Conservation (phyloP, 805 yeast genomes). For the Saccharomycopsis oosterbeekiorum region DNA sequence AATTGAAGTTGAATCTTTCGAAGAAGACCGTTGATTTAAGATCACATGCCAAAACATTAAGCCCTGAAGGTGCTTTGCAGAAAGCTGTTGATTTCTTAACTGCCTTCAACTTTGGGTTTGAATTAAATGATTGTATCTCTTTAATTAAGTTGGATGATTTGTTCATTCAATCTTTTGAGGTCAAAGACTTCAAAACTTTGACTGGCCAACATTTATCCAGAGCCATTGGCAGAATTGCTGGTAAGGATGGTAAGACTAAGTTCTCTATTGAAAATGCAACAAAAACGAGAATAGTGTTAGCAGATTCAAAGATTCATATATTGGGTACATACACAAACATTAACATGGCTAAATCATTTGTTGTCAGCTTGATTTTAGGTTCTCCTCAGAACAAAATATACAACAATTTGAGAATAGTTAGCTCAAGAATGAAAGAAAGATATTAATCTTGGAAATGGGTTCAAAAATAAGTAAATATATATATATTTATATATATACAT, state of each 20-base stretch:
- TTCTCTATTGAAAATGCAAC: slow-evolving; percentile 98
- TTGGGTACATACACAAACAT: slow-evolving; percentile 96
- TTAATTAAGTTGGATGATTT: slow-evolving; percentile 87
- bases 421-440: slow-evolving; percentile 94
- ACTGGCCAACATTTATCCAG: slow-evolving; percentile 95
- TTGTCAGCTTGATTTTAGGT: slow-evolving; percentile 89
- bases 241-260: slow-evolving; percentile 98
- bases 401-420: slow-evolving; percentile 93
- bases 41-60: slow-evolving; percentile 68
- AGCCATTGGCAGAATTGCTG: slow-evolving; percentile 99
- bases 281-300: slow-evolving; percentile 93
- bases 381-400: slow-evolving; percentile 98
- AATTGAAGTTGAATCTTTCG: slow-evolving; percentile 89
- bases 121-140: slow-evolving; percentile 94
- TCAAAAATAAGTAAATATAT: not conserved
- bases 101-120: slow-evolving; percentile 94
- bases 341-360: slow-evolving; percentile 97
- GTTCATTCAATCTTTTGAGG: slow-evolving; percentile 93
- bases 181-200: slow-evolving; percentile 92
- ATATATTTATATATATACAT: not conserved
- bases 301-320: slow-evolving; percentile 93
- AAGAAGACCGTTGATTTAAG: slow-evolving; percentile 82
- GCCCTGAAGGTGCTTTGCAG: slow-evolving; percentile 89
- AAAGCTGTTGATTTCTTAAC: slow-evolving; percentile 96
- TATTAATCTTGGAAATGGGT: slow-evolving; percentile 34